These are phyloP conservation scores for Casuarina cunninghamiana DNA, from an alignment of 306 rosid genomes.

Conservation along the genomic window DNA sequence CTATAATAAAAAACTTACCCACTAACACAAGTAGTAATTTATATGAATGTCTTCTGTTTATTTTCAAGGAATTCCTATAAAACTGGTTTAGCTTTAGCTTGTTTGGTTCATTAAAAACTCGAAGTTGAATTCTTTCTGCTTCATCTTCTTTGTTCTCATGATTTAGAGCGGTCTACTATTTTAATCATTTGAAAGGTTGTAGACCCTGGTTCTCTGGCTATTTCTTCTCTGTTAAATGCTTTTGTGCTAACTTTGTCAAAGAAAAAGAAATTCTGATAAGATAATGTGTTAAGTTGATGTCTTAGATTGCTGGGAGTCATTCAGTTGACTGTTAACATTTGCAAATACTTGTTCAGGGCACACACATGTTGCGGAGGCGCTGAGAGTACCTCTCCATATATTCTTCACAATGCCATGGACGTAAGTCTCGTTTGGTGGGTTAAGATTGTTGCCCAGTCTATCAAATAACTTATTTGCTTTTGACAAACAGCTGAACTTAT, in stretches of 20 bases:
- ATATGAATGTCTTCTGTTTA: not conserved
- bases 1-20: not conserved
- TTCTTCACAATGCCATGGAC: constrained; percentile 99
- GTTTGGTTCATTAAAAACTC: not conserved
- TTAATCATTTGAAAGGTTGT: not conserved
- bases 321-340: constrained; percentile 27
- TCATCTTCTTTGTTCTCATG: not conserved
- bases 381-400: constrained; percentile 72
- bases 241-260: not conserved
- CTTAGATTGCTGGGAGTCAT: constrained; percentile 4
- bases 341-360: constrained; percentile 65
- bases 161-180: not conserved
- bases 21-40: not conserved
- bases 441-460: constrained; percentile 27
- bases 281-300: not conserved
- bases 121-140: not conserved
- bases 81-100: not conserved
- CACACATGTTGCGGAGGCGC: constrained; percentile 81
- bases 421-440: constrained; percentile 64
- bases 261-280: not conserved
- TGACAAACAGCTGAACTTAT: constrained; percentile 7
- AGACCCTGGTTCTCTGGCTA: not conserved
- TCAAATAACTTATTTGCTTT: not conserved
- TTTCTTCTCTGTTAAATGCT: not conserved
- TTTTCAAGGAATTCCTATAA: no score